A percentile compares a stretch with the other conserved stretches of the same genome.
phyloP scores from a whole-genome alignment of 2,329 filamentous ascomycete genomes.

The Fusarium sp. region DNA sequence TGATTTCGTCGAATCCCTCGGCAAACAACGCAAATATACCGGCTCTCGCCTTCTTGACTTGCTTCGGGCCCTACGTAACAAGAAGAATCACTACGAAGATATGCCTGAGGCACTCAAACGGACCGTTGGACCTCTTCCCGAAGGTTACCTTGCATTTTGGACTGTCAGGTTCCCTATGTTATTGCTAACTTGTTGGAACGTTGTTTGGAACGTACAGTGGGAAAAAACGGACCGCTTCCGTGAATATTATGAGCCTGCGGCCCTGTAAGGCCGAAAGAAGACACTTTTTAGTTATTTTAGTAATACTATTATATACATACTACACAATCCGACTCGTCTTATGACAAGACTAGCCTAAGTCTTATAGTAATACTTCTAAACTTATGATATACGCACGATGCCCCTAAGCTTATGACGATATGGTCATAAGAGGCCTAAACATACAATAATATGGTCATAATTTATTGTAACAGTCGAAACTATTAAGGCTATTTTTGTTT shows the following conservation, averaged over 20 bases:
- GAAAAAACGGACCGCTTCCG: slow-evolving; percentile 74
- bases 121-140: slow-evolving; percentile 77
- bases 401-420: not conserved
- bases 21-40: slow-evolving; percentile 95
- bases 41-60: slow-evolving; percentile 86
- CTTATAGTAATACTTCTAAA: not conserved
- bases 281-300: too few relatives aligned
- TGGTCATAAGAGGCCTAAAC: not conserved
- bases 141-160: slow-evolving; percentile 89
- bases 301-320: too few relatives aligned
- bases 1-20: slow-evolving; percentile 88
- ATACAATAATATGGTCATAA: not conserved
- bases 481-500: too few relatives aligned
- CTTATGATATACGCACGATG: not conserved
- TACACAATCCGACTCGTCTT: too few relatives aligned
- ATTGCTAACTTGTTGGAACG: slow-evolving; percentile 81
- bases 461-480: too few relatives aligned
- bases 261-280: slow-evolving; percentile 38
- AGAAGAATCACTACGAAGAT: slow-evolving; percentile 98
- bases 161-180: slow-evolving; percentile 81
- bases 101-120: slow-evolving; percentile 83
- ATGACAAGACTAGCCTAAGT: not conserved
- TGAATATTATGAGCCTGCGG: slow-evolving; percentile 73
- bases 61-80: slow-evolving; percentile 89
- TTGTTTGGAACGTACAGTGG: slow-evolving; percentile 75